Base-by-base conservation (phyloP, 129 eudicot species). In the Chrysanthemum seticuspe region DNA sequence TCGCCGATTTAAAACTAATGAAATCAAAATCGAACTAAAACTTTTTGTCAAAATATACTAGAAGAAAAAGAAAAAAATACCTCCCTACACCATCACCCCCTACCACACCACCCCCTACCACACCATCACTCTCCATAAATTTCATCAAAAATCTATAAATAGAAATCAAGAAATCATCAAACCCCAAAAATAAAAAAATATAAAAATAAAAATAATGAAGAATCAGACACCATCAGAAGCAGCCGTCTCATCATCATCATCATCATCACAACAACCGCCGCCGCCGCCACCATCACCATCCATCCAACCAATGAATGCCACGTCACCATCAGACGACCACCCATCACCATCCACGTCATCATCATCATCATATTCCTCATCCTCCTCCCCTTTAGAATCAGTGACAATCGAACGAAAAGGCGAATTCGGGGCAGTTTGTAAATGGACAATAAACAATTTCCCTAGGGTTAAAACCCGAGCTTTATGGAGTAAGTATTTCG, bases 401-500 rank as follows among this genome's bases (percentile, higher is more conserved):
- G 97, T 91, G 21, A 53, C 79, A 31, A 82, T 91, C 78, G 92
- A 88, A 65, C 82, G 89, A 60, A 87, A 96, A 0, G 91, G 96
- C 1, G 93, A 87, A 13, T 87, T 65, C 73, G 78, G 95, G 34
- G 97, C 97, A 13, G 76, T 94, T 5, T 94, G 97, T 62, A 83
- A 78, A 68, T 94, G 99, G 99, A 85, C 87, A 47, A 89, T 94
- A 63, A 73, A 71, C 31, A 88, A 90, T 80, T 94, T 90, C 58
- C 81, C 93, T 13, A 86, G 71, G 77, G 82, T 88, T 45, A 94
- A 90, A 73, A 85, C 99, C 40, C 76, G 96, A 65, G 88, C 97
- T 27, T 76, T 94, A 29, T 94, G 97, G 99, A 94, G 98, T 79
- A 90, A 90, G 87, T 94, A 94, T 71, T 94, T 94, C 49, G 97